Base-by-base conservation (phyloP, 2,329 filamentous ascomycete genomes). In the Colletotrichum camelliae region DNA sequence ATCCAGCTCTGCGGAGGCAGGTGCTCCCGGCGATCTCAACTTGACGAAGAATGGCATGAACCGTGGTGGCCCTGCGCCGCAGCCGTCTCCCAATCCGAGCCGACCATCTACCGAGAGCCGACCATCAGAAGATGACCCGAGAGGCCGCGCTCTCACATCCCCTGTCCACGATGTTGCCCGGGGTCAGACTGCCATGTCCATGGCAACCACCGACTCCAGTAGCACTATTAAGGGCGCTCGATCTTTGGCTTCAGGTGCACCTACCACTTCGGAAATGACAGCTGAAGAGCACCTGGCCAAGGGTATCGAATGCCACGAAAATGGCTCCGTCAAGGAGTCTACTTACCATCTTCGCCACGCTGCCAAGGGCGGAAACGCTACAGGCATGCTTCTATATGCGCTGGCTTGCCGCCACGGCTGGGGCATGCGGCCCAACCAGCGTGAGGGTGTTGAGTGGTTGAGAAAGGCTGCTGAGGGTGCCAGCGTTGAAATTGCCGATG, bases 341-440 rank as follows among this genome's bases (percentile, higher is more conserved):
- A 98, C 97, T 1, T 99, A 98, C 82, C 97, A 99, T 82, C 90
- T 99, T 60, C 94, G 97, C 39, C 91, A 98, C 75, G 97, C 97
- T 5, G 96, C 97, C 1, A 93, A 93, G 80, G 93, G 95, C 72
- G 95, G 95, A 62, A 91, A 98, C 74, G 95, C 97, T 1, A 98
- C 96, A 0, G 97, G 94, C 27, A 99, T 99, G 97, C 91, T 99
- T 15, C 89, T 98, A 37, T 99, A 98, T 84, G 97, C 96, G 7
- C 89, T 99, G 43, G 97, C 97, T 13, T 98, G 96, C 82, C 92
- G 97, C 66, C 97, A 99, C 82, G 97, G 97, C 65, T 99, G 97
- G 97, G 97, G 97, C 21, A 98, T 98, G 95, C 93, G 96, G 12
- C 91, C 95, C 9, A 98, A 98, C 83, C 95, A 95, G 81, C 90